Evolutionary conservation across 2,329 filamentous ascomycete genomes (phyloP).

Genomic region (Leptosphaerulina australis): DNA sequence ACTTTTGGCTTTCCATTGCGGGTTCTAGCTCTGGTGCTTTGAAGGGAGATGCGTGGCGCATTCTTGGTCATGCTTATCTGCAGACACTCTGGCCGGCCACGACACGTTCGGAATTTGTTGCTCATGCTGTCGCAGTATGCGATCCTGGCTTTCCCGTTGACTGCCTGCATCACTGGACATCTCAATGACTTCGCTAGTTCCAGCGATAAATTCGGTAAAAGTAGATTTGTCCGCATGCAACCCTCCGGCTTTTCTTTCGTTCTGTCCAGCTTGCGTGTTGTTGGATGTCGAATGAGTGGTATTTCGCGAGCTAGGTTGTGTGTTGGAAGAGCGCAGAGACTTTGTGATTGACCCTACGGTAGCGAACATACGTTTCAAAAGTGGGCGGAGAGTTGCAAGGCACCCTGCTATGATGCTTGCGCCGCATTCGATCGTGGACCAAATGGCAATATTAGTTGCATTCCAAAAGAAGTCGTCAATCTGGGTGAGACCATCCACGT

Average conservation of each 20-base stretch:
- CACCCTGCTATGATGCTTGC: conserved; percentile 56
- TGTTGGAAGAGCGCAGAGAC: conserved; percentile 7
- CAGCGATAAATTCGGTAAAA: conserved; percentile 8
- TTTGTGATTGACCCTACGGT: conserved; percentile 9
- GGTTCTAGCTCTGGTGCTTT: conserved; percentile 4
- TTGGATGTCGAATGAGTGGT: background rate
- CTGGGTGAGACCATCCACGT: conserved; percentile 50
- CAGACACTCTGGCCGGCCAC: conserved; percentile 6
- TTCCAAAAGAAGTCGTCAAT: conserved; percentile 55
- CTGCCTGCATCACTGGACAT: conserved; percentile 6
- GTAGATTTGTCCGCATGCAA: conserved; percentile 4
- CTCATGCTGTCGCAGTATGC: conserved; percentile 4
- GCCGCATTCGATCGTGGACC: conserved; percentile 46
- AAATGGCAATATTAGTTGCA: conserved; percentile 55
- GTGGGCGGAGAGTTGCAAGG: conserved; percentile 58
- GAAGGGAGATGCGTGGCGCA: conserved; percentile 5
- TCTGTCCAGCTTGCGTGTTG: background rate
- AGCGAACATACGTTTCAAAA: conserved; percentile 44
- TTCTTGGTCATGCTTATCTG: background rate
- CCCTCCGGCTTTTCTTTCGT: background rate
- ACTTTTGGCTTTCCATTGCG: background rate
- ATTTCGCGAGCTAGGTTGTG: conserved; percentile 2
- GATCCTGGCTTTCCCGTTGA: conserved; percentile 12
- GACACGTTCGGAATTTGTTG: background rate
- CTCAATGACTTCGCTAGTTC: conserved; percentile 8